Base-by-base conservation (phyloP, 371 early-diverging fungal genomes). In the Apophysomyces variabilis region DNA sequence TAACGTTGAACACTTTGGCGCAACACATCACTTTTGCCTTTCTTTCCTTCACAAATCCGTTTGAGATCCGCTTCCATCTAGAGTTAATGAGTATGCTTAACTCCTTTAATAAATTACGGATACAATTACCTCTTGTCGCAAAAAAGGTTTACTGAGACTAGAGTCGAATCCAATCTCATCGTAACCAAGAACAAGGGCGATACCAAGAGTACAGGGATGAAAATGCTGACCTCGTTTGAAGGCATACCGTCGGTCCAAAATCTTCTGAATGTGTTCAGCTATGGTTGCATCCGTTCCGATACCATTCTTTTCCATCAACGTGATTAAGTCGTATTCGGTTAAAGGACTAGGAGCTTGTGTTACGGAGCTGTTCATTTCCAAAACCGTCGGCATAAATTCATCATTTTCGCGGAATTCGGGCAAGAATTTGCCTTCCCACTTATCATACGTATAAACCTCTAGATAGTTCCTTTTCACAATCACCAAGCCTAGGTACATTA, bases 241-340 rank as follows among this genome's bases (percentile, higher is more conserved):
- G 0, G 89, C 93, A 77, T 99, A 99, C 45, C 93, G 87, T 46
- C 99, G 89, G 7, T 92, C 93, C 5, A 92, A 86, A 32, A 99
- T 93, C 66, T 92, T 99, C 67, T 97, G 94, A 69, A 99, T 99
- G 66, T 99, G 99, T 46, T 99, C 99, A 38, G 96, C 96, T 57
- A 99, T 99, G 0, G 99, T 99, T 0, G 99, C 99, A 77, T 99
- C 99, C 4, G 99, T 99, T 5, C 99, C 99, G 54, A 99, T 99
- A 35, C 98, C 98, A 70, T 96, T 93, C 76, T 93, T 92, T 76
- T 99, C 99, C 99, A 99, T 99, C 39, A 95, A 72, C 1, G 85
- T 80, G 72, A 99, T 98, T 41, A 99, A 86, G 14, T 99, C 99
- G 7, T 93, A 85, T 69, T 99, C 99, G 0, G 94, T 94, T 44